Conservation (phyloP, 2,329 filamentous ascomycete species). For the Trichoderma arundinaceum region DNA sequence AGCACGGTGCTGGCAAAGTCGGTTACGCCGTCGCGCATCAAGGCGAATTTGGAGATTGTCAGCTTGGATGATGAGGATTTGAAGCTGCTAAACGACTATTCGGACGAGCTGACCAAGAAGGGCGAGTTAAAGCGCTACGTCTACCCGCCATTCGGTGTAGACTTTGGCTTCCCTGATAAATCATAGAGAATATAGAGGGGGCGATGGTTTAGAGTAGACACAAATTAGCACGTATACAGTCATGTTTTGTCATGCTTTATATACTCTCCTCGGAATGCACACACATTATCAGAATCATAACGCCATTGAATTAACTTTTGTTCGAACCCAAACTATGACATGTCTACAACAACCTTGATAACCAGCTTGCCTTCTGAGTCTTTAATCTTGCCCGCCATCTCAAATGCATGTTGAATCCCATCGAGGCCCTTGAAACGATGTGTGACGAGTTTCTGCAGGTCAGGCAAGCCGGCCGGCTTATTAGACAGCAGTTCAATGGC, state of each 20-base stretch:
- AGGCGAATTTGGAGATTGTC: conserved; percentile 71
- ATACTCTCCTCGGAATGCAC: background rate
- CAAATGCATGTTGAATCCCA: conserved; percentile 69
- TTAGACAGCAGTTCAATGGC: conserved; percentile 59
- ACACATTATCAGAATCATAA: background rate
- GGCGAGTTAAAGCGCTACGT: conserved; percentile 66
- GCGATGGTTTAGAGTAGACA: background rate
- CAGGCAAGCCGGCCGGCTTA: conserved; percentile 60
- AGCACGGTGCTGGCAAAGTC: conserved; percentile 76
- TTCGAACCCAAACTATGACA: conserved; percentile 36
- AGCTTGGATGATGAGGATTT: conserved; percentile 67
- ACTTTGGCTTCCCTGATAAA: conserved; percentile 78
- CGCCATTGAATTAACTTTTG: conserved; percentile 20
- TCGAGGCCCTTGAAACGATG: conserved; percentile 71
- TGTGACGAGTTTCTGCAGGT: conserved; percentile 71
- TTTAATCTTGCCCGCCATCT: conserved; percentile 72
- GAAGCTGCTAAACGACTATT: conserved; percentile 64
- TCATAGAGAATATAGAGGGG: conserved; percentile 32
- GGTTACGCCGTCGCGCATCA: conserved; percentile 69
- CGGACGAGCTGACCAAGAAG: conserved; percentile 54
- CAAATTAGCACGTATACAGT: conserved; percentile 12
- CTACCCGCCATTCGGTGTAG: conserved; percentile 70
- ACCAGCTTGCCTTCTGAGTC: conserved; percentile 73
- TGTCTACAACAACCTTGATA: conserved; percentile 72
- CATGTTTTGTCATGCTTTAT: background rate